phyloP scores from a whole-genome alignment of 2,329 filamentous ascomycete species.

The Daldinia sp. region DNA sequence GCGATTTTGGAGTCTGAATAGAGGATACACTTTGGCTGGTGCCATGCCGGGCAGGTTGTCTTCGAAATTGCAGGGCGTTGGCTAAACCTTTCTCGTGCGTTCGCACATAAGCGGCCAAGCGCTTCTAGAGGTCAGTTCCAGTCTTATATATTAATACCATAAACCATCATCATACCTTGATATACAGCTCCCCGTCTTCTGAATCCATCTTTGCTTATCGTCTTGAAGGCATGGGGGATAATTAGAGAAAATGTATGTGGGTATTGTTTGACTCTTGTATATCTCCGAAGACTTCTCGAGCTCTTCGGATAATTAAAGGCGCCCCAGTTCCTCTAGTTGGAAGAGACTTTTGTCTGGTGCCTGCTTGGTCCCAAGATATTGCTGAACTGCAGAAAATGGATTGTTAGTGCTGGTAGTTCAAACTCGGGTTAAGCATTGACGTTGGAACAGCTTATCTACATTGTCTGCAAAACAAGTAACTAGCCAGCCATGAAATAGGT shows the following conservation, averaged over 20 bases:
- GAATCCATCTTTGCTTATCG: constrained; percentile 76
- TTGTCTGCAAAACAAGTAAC: constrained; percentile 30
- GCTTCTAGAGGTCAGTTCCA: constrained; percentile 68
- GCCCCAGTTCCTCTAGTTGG: constrained; percentile 33
- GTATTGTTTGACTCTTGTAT: constrained; percentile 28
- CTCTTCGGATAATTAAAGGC: constrained; percentile 27
- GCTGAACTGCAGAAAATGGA: constrained; percentile 35
- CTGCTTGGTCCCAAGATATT: constrained; percentile 35
- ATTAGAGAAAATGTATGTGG: constrained; percentile 22
- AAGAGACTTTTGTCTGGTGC: constrained; percentile 25
- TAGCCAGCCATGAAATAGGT: constrained; percentile 36
- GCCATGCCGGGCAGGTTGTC: constrained; percentile 78
- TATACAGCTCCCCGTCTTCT: constrained; percentile 89
- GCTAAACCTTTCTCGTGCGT: constrained; percentile 97
- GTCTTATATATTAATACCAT: constrained; percentile 70
- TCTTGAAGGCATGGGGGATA: constrained; percentile 61
- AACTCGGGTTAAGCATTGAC: constrained; percentile 29
- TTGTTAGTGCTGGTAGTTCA: constrained; percentile 36
- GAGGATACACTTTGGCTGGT: constrained; percentile 74
- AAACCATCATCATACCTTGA: constrained; percentile 74
- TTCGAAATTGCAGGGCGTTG: constrained; percentile 90
- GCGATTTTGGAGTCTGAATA: constrained; percentile 65
- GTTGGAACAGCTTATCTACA: constrained; percentile 36
- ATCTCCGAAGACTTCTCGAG: constrained; percentile 23
- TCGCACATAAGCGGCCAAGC: constrained; percentile 94